Evolutionary conservation across 352 stramenopile genomes (phyloP), one percentile per base, ranked within the genome.

Genomic region (Globisporangium viniferum): DNA sequence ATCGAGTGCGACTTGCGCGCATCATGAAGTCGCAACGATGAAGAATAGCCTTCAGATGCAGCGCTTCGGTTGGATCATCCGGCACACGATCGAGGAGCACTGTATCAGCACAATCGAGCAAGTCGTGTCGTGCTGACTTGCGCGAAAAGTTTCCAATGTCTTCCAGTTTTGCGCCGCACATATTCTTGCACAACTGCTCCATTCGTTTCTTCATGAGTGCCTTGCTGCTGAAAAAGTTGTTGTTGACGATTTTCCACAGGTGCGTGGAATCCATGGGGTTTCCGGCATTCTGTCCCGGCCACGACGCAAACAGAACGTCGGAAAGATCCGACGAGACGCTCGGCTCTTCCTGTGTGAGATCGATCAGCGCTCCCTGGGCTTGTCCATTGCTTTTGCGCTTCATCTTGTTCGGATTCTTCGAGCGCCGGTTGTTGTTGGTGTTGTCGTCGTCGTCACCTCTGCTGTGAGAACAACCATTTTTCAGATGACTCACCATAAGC

Each of bases 11-110:
- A 39, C 88, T 94, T 18, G 76, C 68, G 69, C 86, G 78, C 81
- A 96, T 93, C 65, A 95, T 77, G 35, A 87, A 89, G 63, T 96
- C 89, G 53, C 87, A 94, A 24, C 85, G 86, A 62, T 96, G 89
- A 15, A 85, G 48, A 31, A 84, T 72, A 29, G 81, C 86, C 24
- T 79, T 79, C 15, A 92, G 56, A 20, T 70, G 60, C 0, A 96
- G 72, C 12, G 71, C 59, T 27, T 78, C 67, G 2, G 36, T 72
- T 0, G 59, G 54, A 9, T 76, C 68, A 10, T 82, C 68, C 7
- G 75, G 44, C 27, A 70, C 68, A 36, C 87, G 82, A 24, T 81
- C 77, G 64, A 96, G 78, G 4, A 86, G 66, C 27, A 91, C 72
- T 0, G 77, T 89, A 46, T 95, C 88, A 29, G 80, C 70, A 66